Conservation (phyloP, 2,329 filamentous ascomycete species). For the Sarocladium strictum region DNA sequence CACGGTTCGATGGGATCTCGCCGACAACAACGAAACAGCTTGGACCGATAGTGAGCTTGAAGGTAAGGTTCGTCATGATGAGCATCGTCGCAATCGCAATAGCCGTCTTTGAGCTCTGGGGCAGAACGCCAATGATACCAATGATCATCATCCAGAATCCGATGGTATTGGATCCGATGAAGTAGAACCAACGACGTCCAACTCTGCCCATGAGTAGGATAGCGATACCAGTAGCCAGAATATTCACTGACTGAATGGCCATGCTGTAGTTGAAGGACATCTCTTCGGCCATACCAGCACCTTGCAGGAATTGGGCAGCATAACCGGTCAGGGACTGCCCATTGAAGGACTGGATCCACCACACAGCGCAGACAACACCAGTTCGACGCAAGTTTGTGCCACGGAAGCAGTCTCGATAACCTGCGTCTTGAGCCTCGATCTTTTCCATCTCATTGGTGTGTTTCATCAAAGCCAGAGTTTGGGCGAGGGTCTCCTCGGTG, state of each 20-base stretch:
- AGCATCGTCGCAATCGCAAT: conserved; percentile 30
- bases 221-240: conserved; percentile 32
- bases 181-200: conserved; percentile 33
- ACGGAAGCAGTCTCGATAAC: conserved; percentile 33
- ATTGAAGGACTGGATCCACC: conserved; percentile 24
- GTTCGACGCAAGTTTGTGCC: conserved; percentile 32
- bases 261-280: conserved; percentile 42
- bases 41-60: conserved; percentile 38
- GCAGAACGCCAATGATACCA: conserved; percentile 27
- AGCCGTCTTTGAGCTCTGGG: conserved; percentile 11
- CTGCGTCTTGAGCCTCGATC: conserved; percentile 23
- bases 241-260: conserved; percentile 39
- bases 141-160: conserved; percentile 33
- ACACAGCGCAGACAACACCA: conserved; percentile 24
- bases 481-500: conserved; percentile 29
- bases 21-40: conserved; percentile 37
- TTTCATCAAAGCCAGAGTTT: conserved; percentile 34
- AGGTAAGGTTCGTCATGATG: conserved; percentile 34
- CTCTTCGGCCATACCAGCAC: conserved; percentile 37
- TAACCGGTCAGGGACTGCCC: conserved; percentile 46
- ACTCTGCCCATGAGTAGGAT: conserved; percentile 30
- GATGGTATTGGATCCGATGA: conserved; percentile 36
- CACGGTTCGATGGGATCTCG: conserved; percentile 36
- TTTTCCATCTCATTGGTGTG: conserved; percentile 35
- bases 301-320: conserved; percentile 44